A percentile compares a stretch with the other conserved stretches of the same genome.
Evolutionary conservation across 1,284 basidiomycete genomes (phyloP).

Genomic region (Ustilago cynodontis): DNA sequence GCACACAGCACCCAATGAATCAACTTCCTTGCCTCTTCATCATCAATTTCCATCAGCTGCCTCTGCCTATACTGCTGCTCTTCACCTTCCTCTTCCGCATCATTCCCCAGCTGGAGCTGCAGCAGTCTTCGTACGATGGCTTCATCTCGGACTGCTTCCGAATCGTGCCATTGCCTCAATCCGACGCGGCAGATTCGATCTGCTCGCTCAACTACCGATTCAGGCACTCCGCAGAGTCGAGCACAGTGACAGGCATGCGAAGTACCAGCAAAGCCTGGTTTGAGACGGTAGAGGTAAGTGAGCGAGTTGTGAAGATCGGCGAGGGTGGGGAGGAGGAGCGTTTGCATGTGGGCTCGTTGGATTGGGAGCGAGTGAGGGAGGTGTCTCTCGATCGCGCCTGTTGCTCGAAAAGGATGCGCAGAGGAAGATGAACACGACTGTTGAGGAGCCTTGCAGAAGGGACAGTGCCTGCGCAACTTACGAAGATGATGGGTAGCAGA

Average conservation of each 20-base stretch:
- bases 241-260: slow-evolving; percentile 50
- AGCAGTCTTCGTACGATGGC: slow-evolving; percentile 36
- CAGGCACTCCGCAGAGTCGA: slow-evolving; percentile 44
- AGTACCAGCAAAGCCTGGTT: slow-evolving; percentile 36
- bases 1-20: slow-evolving; percentile 31
- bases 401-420: not conserved
- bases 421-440: no score
- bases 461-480: no score
- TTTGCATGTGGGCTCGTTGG: slow-evolving; percentile 49
- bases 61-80: not conserved
- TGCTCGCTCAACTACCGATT: slow-evolving; percentile 37
- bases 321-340: slow-evolving; percentile 33
- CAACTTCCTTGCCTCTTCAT: slow-evolving; percentile 17
- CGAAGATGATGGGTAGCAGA: slow-evolving; percentile 49
- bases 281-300: slow-evolving; percentile 45
- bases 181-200: slow-evolving; percentile 24
- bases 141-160: slow-evolving; percentile 28
- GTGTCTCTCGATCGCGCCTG: slow-evolving; percentile 45
- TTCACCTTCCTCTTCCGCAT: slow-evolving; percentile 1
- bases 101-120: slow-evolving; percentile 23
- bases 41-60: slow-evolving; percentile 6
- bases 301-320: slow-evolving; percentile 22
- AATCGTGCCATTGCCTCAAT: slow-evolving; percentile 26
- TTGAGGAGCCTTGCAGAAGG: no score
- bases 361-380: slow-evolving; percentile 29